phyloP scores from a whole-genome alignment of 768 basidiomycete genomes.

The Mycena epipterygia region DNA sequence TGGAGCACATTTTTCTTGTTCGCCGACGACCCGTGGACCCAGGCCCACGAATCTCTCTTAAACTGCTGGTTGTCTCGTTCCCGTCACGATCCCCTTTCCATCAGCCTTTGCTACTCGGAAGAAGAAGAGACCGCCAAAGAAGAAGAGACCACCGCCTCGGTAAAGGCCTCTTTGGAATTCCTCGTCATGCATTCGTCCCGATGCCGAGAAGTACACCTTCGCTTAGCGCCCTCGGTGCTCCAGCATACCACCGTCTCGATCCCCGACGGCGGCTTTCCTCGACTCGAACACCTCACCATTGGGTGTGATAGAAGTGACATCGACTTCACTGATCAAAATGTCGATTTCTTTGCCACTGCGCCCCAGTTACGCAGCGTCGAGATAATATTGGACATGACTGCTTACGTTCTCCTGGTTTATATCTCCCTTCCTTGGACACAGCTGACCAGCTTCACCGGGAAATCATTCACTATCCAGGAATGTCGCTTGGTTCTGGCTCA shows the following conservation, averaged over 20 bases:
- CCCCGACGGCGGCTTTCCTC: neutral
- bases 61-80: neutral
- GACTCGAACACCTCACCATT: neutral
- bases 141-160: neutral
- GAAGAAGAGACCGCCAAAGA: neutral
- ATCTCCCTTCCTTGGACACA: neutral
- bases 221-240: neutral
- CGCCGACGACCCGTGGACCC: neutral
- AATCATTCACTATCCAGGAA: neutral
- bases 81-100: neutral
- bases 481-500: neutral
- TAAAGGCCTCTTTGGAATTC: neutral
- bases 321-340: neutral
- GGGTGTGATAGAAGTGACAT: neutral
- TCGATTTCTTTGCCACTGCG: neutral
- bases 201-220: neutral
- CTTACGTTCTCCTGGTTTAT: neutral
- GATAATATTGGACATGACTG: neutral
- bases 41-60: neutral
- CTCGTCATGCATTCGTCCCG: neutral
- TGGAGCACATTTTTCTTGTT: constrained; percentile 36
- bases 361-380: neutral
- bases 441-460: neutral
- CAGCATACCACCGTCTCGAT: neutral
- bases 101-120: neutral